Conservation (phyloP, 164 flowering plant genomes). For the Vitis rupestris region DNA sequence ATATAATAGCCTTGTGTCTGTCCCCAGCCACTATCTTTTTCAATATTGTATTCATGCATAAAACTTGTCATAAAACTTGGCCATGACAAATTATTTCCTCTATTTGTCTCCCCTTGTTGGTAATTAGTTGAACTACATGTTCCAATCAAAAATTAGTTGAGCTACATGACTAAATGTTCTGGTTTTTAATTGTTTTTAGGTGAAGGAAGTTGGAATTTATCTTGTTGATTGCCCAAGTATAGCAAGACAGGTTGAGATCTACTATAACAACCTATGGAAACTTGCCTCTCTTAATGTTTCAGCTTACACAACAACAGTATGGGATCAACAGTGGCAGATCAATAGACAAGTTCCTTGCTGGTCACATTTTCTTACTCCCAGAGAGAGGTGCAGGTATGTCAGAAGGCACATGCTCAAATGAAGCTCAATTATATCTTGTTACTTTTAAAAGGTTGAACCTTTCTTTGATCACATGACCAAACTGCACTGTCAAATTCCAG, state of each 20-base stretch:
- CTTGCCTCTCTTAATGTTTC: slow-evolving; percentile 71
- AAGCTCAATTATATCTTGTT: background rate
- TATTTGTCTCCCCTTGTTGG: background rate
- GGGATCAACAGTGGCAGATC: slow-evolving; percentile 82
- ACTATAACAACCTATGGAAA: slow-evolving; percentile 75
- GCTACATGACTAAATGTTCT: background rate
- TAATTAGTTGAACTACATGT: background rate
- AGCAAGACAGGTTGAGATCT: slow-evolving; percentile 56
- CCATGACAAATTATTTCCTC: background rate
- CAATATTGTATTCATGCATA: too few relatives aligned
- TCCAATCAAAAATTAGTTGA: background rate
- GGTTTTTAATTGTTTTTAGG: slow-evolving; percentile 42
- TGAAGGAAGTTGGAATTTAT: slow-evolving; percentile 92
- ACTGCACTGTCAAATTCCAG: too few relatives aligned
- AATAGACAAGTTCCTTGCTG: slow-evolving; percentile 86
- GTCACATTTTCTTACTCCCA: slow-evolving; percentile 70
- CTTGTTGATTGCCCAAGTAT: slow-evolving; percentile 66
- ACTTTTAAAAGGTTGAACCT: background rate
- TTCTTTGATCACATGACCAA: too few relatives aligned
- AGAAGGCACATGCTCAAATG: background rate
- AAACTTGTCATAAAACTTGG: too few relatives aligned
- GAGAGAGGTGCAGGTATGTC: slow-evolving; percentile 74
- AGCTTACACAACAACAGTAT: slow-evolving; percentile 47
- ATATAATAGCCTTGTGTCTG: too few relatives aligned
- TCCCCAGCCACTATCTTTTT: too few relatives aligned